phyloP scores from a whole-genome alignment of 768 basidiomycete genomes.

The Asterophora lycoperdoides region DNA sequence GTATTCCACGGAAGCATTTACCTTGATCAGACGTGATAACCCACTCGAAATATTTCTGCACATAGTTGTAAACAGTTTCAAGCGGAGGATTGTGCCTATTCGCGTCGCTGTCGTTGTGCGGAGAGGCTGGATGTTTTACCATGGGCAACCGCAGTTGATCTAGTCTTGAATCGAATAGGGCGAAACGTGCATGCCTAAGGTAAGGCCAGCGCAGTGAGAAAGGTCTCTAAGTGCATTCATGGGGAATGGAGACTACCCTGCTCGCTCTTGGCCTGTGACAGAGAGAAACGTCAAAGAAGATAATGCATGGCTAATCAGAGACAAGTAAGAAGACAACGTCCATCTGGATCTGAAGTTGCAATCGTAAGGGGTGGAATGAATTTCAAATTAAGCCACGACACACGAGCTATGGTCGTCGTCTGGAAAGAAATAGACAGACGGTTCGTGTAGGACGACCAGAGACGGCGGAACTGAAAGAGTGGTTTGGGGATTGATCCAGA shows the following conservation, averaged over 20 bases:
- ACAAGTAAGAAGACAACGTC: slow-evolving; percentile 26
- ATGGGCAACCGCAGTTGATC: slow-evolving; percentile 48
- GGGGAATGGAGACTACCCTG: slow-evolving; percentile 1
- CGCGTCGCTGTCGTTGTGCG: slow-evolving; percentile 3
- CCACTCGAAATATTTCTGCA: slow-evolving; percentile 55
- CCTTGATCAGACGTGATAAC: slow-evolving; percentile 42
- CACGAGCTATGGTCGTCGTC: slow-evolving; percentile 2
- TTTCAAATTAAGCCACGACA: not conserved
- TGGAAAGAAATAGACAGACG: slow-evolving; percentile 48
- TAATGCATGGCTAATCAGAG: slow-evolving; percentile 16
- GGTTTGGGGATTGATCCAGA: slow-evolving; percentile 23
- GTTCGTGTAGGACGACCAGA: slow-evolving; percentile 58
- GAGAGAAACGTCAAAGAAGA: slow-evolving; percentile 18
- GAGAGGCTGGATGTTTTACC: slow-evolving; percentile 25
- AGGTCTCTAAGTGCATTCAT: not conserved
- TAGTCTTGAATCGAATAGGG: slow-evolving; percentile 60
- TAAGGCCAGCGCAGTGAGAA: not conserved
- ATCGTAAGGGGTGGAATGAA: not conserved
- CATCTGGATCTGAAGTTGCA: slow-evolving; percentile 6
- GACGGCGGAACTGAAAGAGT: slow-evolving; percentile 34
- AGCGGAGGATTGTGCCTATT: slow-evolving; percentile 15
- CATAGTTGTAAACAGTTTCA: slow-evolving; percentile 36
- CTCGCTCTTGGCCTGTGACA: not conserved
- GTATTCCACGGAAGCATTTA: slow-evolving; percentile 13
- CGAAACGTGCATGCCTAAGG: slow-evolving; percentile 29